Conservation (phyloP, 805 yeast species). For the Candida mattraensis region DNA sequence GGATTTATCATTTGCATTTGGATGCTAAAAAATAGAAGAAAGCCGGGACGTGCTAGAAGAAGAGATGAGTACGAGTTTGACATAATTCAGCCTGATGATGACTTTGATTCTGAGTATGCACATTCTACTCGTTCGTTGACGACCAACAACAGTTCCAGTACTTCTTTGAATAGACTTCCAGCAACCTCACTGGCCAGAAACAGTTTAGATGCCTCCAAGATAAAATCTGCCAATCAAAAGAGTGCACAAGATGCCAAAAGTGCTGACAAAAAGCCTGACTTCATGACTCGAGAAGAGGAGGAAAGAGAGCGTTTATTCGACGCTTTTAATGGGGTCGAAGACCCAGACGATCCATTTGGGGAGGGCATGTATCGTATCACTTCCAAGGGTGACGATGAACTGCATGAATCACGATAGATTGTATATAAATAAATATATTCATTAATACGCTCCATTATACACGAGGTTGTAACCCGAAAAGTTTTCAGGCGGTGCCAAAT, state of each 20-base stretch:
- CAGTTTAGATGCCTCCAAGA: conserved; percentile 26
- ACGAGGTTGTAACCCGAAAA: no score
- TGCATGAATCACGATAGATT: conserved; percentile 10
- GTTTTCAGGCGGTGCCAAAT: conserved; percentile 5
- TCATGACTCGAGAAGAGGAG: conserved; percentile 30
- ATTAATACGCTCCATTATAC: no score
- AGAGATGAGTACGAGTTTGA: conserved; percentile 78
- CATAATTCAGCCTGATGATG: conserved; percentile 53
- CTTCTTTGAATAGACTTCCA: conserved; percentile 16
- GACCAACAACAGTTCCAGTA: conserved; percentile 12
- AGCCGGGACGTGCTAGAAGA: conserved; percentile 47
- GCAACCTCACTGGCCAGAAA: conserved; percentile 20
- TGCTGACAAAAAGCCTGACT: conserved; percentile 8
- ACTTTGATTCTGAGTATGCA: conserved; percentile 22
- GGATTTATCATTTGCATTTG: conserved; percentile 52
- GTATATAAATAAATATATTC: conserved; percentile 1
- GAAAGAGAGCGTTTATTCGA: conserved; percentile 43
- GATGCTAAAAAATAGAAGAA: conserved; percentile 39
- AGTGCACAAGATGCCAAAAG: conserved; percentile 1
- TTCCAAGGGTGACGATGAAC: conserved; percentile 18
- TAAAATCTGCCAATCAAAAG: conserved; percentile 5
- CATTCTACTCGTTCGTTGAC: conserved; percentile 15
- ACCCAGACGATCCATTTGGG: conserved; percentile 24
- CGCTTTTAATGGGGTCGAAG: conserved; percentile 39
- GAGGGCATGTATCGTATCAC: conserved; percentile 26